Percentiles rank a stretch among this genome's conserved stretches.
Evolutionary conservation across 2,329 filamentous ascomycete genomes (phyloP).

Genomic region (Mollisiaceae sp.): DNA sequence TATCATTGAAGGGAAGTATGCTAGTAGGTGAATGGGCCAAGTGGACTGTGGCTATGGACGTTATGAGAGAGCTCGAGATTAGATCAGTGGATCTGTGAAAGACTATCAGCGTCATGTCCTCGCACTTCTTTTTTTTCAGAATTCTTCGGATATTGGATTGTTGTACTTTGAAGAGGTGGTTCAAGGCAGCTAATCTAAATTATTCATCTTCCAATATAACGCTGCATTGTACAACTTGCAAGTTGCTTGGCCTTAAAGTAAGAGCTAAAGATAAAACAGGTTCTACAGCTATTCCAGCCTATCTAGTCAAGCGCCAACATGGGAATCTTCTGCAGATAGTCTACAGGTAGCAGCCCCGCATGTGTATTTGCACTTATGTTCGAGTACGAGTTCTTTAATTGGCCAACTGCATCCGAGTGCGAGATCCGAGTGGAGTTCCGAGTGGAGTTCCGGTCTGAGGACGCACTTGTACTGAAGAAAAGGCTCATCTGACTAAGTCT

Average conservation of each 20-base stretch:
- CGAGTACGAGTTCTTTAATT: neutral
- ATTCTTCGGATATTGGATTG: neutral
- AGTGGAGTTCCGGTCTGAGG: no score
- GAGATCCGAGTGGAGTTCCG: no score
- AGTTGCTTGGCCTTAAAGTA: neutral
- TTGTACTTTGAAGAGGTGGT: no score
- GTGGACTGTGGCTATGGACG: constrained; percentile 45
- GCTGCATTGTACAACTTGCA: neutral
- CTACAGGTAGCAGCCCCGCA: no score
- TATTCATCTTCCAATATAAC: no score
- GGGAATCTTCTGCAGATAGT: no score
- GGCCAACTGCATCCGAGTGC: neutral
- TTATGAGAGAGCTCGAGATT: constrained; percentile 25
- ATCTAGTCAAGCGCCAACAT: no score
- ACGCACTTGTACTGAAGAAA: no score
- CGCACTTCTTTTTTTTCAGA: neutral
- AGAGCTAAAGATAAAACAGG: neutral
- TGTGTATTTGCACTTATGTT: neutral
- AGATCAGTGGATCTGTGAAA: neutral
- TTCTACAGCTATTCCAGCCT: no score
- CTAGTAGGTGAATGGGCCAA: constrained; percentile 55
- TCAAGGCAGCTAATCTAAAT: neutral
- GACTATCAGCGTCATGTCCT: neutral
- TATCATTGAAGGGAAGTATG: constrained; percentile 62
- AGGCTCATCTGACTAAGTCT: no score